A percentile compares a stretch with the other conserved stretches of the same genome.
Conservation (phyloP, 768 basidiomycete genomes). For the Clathrus columnatus region DNA sequence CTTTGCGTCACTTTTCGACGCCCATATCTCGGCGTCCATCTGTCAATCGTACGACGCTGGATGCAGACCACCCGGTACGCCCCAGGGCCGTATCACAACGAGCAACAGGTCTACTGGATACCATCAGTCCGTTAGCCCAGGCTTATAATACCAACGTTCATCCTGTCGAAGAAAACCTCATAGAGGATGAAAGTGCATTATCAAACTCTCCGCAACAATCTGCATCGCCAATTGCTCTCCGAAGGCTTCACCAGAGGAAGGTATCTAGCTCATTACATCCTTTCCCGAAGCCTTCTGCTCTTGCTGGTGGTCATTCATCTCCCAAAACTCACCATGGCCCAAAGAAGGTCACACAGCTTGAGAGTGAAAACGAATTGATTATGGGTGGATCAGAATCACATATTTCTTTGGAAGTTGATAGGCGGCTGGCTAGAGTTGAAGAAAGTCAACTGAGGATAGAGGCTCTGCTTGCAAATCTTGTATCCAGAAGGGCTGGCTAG, state of each 20-base stretch:
- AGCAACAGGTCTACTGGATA: background rate
- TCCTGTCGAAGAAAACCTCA: background rate
- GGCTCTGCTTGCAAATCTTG: slow-evolving; percentile 25
- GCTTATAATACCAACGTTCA: background rate
- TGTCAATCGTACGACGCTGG: slow-evolving; percentile 19
- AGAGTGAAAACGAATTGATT: slow-evolving; percentile 16
- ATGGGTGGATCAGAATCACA: slow-evolving; percentile 13
- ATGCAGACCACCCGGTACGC: slow-evolving; percentile 5
- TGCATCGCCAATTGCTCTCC: background rate
- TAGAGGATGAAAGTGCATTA: background rate
- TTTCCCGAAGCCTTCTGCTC: background rate
- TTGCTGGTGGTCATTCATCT: slow-evolving; percentile 10
- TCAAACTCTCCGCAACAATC: background rate
- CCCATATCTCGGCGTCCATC: slow-evolving; percentile 2
- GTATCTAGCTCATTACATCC: background rate
- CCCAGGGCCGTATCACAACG: background rate
- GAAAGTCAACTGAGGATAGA: slow-evolving; percentile 41
- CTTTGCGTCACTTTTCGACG: slow-evolving; percentile 10
- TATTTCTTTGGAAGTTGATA: slow-evolving; percentile 19
- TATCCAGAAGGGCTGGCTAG: background rate
- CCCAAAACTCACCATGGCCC: slow-evolving; percentile 22
- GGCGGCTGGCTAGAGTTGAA: slow-evolving; percentile 34
- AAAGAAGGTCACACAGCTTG: slow-evolving; percentile 22
- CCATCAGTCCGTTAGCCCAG: slow-evolving; percentile 6
- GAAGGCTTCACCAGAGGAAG: background rate